Evolutionary conservation across 805 yeast species (phyloP).

Genomic region (Candida ponderosae): DNA sequence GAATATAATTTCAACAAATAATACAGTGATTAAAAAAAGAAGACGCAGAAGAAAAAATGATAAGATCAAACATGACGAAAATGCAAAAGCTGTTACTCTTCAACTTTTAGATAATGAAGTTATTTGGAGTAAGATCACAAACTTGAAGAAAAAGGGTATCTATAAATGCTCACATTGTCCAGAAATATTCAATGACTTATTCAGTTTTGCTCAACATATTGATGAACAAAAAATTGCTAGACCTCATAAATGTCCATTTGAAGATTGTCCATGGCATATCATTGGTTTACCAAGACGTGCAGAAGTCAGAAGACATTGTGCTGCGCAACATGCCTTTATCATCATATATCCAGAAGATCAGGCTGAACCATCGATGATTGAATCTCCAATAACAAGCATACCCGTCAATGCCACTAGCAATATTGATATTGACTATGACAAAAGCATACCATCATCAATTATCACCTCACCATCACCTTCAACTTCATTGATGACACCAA

Average conservation of each 20-base stretch:
- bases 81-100: conserved; percentile 9
- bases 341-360: conserved; percentile 2
- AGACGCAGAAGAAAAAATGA: neutral
- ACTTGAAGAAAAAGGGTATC: conserved; percentile 32
- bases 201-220: conserved; percentile 33
- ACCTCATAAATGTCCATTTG: conserved; percentile 36
- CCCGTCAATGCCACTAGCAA: too few species aligned
- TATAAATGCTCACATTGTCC: conserved; percentile 43
- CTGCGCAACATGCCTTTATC: conserved; percentile 30
- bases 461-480: neutral
- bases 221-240: conserved; percentile 32
- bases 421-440: too few species aligned
- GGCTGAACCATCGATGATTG: neutral
- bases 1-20: too few species aligned
- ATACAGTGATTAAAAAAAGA: neutral
- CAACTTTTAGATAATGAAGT: conserved; percentile 20
- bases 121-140: conserved; percentile 20
- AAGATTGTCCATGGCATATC: conserved; percentile 39
- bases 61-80: neutral
- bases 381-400: too few species aligned
- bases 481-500: neutral
- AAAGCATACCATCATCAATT: neutral
- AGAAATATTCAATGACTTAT: conserved; percentile 27
- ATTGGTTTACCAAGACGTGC: conserved; percentile 41
- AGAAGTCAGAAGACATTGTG: conserved; percentile 42